Evolutionary conservation across 2,329 filamentous ascomycete species (phyloP).

Genomic region (Ceratocystis ficicola): DNA sequence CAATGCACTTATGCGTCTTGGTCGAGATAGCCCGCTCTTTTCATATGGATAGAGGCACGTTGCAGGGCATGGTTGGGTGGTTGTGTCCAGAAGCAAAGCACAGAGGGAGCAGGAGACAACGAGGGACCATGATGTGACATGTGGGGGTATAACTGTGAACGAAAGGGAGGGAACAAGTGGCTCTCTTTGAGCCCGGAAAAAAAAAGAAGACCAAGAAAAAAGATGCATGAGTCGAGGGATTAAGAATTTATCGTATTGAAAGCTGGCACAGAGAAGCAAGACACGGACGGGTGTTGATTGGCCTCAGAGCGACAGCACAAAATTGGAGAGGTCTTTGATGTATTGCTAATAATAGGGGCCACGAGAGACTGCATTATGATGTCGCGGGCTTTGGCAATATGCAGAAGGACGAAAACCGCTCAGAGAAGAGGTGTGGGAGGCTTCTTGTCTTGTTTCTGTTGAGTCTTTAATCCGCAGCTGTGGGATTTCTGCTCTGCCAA

Average conservation of each 20-base stretch:
- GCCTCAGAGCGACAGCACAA: no score
- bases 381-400: no score
- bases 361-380: no score
- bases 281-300: background rate
- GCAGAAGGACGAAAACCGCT: no score
- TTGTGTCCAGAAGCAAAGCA: background rate
- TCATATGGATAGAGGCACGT: background rate
- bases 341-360: no score
- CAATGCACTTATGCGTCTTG: background rate
- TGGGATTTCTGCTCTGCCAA: no score
- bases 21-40: background rate
- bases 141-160: background rate
- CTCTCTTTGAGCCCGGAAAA: background rate
- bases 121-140: conserved; percentile 6
- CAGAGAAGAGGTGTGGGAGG: no score
- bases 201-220: background rate
- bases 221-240: background rate
- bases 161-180: background rate
- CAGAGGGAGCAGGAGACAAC: background rate
- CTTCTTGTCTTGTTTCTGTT: no score
- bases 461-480: no score
- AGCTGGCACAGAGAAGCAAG: background rate
- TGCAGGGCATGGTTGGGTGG: background rate
- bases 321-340: no score
- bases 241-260: background rate